Percentiles rank a stretch among this genome's conserved stretches.
Evolutionary conservation across 2,329 filamentous ascomycete species (phyloP).

Genomic region (Ceratocystis destructans): DNA sequence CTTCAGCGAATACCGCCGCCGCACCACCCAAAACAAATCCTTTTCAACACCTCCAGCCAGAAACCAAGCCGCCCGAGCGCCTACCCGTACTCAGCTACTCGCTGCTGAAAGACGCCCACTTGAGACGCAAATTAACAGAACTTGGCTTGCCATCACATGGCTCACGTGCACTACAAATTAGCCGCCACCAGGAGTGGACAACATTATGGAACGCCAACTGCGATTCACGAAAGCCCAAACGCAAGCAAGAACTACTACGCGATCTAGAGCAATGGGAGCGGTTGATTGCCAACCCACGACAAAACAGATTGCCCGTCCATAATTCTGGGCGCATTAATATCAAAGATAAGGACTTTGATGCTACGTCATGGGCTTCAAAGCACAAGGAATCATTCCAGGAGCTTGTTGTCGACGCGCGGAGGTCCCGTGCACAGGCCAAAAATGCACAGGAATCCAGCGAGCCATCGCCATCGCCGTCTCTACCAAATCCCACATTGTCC

Average conservation of each 20-base stretch:
- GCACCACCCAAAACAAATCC: constrained; percentile 5
- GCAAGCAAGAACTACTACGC: constrained; percentile 55
- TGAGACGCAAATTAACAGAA: constrained; percentile 71
- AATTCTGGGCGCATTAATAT: constrained; percentile 32
- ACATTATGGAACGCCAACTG: constrained; percentile 97
- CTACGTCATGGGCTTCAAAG: constrained; percentile 55
- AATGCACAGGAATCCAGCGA: constrained; percentile 18
- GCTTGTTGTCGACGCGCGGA: constrained; percentile 62
- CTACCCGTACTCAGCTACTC: constrained; percentile 76
- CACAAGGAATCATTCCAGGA: constrained; percentile 66
- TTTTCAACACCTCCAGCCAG: constrained; percentile 23
- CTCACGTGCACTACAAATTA: constrained; percentile 54
- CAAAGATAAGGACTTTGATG: constrained; percentile 82
- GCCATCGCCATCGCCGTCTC: not conserved
- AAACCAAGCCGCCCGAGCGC: constrained; percentile 36
- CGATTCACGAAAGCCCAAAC: constrained; percentile 61
- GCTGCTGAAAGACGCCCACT: constrained; percentile 61
- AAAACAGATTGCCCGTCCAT: constrained; percentile 1
- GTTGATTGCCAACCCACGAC: constrained; percentile 37
- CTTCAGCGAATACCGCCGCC: constrained; percentile 12
- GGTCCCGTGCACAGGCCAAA: constrained; percentile 30
- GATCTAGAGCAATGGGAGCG: constrained; percentile 81
- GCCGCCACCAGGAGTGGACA: constrained; percentile 81
- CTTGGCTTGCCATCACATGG: constrained; percentile 64
- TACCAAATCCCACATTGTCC: not conserved